A percentile compares a stretch with the other conserved stretches of the same genome.
Evolutionary conservation across 2,329 filamentous ascomycete genomes (phyloP).

Genomic region (Paraphoma chrysanthemicola): DNA sequence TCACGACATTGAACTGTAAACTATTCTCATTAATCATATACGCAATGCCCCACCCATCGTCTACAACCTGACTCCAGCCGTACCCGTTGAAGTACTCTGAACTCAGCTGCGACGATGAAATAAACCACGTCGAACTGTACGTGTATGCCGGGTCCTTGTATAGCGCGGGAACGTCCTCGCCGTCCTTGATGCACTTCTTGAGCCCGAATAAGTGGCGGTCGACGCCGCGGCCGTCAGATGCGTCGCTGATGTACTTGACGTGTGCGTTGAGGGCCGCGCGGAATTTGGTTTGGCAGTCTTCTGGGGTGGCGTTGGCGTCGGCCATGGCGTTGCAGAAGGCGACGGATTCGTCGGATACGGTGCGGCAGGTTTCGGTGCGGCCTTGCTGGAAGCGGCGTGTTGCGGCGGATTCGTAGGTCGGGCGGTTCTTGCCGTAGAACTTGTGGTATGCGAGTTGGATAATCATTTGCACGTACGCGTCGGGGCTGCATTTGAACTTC

Average conservation of each 20-base stretch:
- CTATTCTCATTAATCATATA: constrained; percentile 99
- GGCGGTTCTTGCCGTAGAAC: constrained; percentile 97
- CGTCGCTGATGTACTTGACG: constrained; percentile 87
- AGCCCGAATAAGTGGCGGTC: constrained; percentile 97
- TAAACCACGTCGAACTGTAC: constrained; percentile 88
- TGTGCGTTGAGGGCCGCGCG: constrained; percentile 82
- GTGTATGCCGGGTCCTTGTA: constrained; percentile 85
- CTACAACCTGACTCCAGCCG: constrained; percentile 97
- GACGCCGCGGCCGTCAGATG: constrained; percentile 90
- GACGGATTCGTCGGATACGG: constrained; percentile 87
- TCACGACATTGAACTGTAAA: constrained; percentile 97
- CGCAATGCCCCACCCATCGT: constrained; percentile 94
- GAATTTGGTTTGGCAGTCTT: constrained; percentile 76
- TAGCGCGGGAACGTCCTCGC: constrained; percentile 80
- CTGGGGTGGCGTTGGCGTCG: constrained; percentile 68
- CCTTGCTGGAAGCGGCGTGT: constrained; percentile 95
- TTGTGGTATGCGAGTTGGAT: constrained; percentile 98
- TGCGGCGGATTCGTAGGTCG: constrained; percentile 96
- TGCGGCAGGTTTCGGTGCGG: constrained; percentile 93
- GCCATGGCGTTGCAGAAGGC: constrained; percentile 89
- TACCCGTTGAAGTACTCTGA: constrained; percentile 99
- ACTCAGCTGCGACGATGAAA: constrained; percentile 88
- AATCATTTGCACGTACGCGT: constrained; percentile 97
- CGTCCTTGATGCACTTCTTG: constrained; percentile 84
- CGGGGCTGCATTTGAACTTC: constrained; percentile 98